Evolutionary conservation across 1,284 basidiomycete species (phyloP).

Genomic region (Malassezia brasiliensis): DNA sequence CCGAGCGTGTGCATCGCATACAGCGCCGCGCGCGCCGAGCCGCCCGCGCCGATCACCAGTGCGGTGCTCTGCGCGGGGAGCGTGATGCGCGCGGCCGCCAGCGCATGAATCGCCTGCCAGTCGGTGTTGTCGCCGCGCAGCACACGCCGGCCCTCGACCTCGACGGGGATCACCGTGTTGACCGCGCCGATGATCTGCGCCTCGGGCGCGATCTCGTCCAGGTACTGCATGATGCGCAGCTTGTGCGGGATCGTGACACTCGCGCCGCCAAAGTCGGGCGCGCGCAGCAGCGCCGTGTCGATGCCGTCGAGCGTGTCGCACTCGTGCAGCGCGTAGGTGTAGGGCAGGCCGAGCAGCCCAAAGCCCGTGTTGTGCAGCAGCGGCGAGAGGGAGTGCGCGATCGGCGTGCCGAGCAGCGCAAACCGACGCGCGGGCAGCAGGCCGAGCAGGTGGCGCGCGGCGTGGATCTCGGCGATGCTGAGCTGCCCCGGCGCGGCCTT

Average conservation of each 20-base stretch:
- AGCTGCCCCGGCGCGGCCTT: slow-evolving; percentile 83
- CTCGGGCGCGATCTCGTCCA: slow-evolving; percentile 37
- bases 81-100: slow-evolving; percentile 17
- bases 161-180: slow-evolving; percentile 41
- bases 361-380: slow-evolving; percentile 87
- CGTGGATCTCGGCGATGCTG: slow-evolving; percentile 73
- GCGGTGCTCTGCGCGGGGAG: slow-evolving; percentile 16
- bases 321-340: slow-evolving; percentile 57
- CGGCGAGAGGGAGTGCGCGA: slow-evolving; percentile 80
- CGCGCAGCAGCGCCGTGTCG: slow-evolving; percentile 58
- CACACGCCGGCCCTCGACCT: slow-evolving; percentile 6
- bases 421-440: slow-evolving; percentile 63
- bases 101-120: slow-evolving; percentile 39
- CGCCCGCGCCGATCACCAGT: slow-evolving; percentile 46
- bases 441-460: slow-evolving; percentile 69
- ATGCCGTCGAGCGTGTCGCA: slow-evolving; percentile 60
- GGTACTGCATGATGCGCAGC: slow-evolving; percentile 31
- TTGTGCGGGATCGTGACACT: slow-evolving; percentile 62
- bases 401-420: slow-evolving; percentile 81
- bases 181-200: slow-evolving; percentile 43
- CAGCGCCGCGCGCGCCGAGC: slow-evolving; percentile 41
- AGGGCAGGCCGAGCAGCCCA: slow-evolving; percentile 66
- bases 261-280: slow-evolving; percentile 78
- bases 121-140: slow-evolving; percentile 46
- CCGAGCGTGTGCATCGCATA: slow-evolving; percentile 43